Percentiles rank a stretch among this genome's conserved stretches.
phyloP scores from a whole-genome alignment of 352 stramenopile species.

The Phytopythium aichiense region DNA sequence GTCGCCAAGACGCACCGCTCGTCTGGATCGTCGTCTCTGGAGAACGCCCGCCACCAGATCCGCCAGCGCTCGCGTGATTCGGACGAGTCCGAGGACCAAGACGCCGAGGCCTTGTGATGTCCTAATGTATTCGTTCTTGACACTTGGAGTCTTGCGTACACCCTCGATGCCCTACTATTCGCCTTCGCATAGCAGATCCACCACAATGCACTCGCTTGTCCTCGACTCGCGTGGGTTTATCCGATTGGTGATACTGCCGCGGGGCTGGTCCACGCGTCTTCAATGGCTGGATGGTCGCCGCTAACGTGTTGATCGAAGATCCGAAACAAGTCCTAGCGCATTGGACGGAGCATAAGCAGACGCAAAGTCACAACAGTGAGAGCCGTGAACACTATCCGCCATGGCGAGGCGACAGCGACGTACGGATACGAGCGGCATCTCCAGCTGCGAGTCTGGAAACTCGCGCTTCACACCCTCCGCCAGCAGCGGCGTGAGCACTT shows the following conservation, averaged over 20 bases:
- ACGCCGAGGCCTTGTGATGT: neutral
- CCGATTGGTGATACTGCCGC: neutral
- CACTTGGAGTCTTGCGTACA: neutral
- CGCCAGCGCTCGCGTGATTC: conserved; percentile 6
- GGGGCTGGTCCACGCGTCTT: conserved; percentile 5
- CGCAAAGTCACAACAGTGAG: neutral
- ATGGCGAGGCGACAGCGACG: neutral
- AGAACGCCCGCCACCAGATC: neutral
- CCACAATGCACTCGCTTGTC: neutral
- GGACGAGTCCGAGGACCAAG: conserved; percentile 2
- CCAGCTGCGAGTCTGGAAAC: conserved; percentile 34
- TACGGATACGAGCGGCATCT: conserved; percentile 8
- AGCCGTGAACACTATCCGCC: neutral
- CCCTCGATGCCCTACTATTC: neutral
- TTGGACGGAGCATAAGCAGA: neutral
- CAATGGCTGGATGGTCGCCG: neutral
- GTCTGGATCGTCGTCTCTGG: neutral
- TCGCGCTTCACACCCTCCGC: conserved; percentile 34
- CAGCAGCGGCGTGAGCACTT: conserved; percentile 61
- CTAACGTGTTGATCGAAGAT: conserved; percentile 5
- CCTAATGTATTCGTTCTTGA: neutral
- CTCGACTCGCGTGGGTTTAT: neutral
- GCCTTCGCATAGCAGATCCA: neutral
- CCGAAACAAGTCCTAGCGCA: conserved; percentile 1
- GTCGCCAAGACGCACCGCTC: neutral